phyloP scores from a whole-genome alignment of 305 asterid species.

The Salvia sclarea region DNA sequence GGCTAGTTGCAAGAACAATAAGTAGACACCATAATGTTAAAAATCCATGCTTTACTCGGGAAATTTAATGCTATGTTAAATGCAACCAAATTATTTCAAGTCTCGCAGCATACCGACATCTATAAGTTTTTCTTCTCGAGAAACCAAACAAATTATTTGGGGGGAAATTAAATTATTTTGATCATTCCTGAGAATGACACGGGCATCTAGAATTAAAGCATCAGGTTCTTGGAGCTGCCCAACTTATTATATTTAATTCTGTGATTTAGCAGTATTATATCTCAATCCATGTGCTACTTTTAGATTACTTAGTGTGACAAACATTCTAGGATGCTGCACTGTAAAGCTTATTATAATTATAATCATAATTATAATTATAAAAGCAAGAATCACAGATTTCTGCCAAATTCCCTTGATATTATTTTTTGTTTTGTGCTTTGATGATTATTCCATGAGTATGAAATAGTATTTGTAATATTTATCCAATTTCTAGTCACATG shows the following conservation, averaged over 20 bases:
- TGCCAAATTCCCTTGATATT: constrained; percentile 6
- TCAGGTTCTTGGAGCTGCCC: constrained; percentile 2
- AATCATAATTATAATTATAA: background rate
- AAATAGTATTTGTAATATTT: background rate
- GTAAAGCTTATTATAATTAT: constrained; percentile 13
- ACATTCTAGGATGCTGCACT: constrained; percentile 26
- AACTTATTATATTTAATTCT: background rate
- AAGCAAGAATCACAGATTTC: constrained; percentile 1
- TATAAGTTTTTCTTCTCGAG: background rate
- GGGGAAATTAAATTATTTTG: background rate
- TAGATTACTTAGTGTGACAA: constrained; percentile 9
- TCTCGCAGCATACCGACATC: constrained; percentile 4
- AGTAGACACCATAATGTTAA: background rate
- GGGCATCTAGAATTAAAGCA: constrained; percentile 21
- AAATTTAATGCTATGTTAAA: constrained; percentile 14
- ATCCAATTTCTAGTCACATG: constrained; percentile 35
- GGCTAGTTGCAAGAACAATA: background rate
- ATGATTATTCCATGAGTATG: constrained; percentile 13
- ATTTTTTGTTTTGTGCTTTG: background rate
- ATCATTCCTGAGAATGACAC: constrained; percentile 12
- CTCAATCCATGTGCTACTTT: constrained; percentile 29
- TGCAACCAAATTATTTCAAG: constrained; percentile 29
- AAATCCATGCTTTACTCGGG: constrained; percentile 3
- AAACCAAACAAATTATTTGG: constrained; percentile 3
- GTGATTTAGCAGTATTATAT: constrained; percentile 8